Conservation (phyloP, 768 basidiomycete species). For the Leccinum uliginosum region DNA sequence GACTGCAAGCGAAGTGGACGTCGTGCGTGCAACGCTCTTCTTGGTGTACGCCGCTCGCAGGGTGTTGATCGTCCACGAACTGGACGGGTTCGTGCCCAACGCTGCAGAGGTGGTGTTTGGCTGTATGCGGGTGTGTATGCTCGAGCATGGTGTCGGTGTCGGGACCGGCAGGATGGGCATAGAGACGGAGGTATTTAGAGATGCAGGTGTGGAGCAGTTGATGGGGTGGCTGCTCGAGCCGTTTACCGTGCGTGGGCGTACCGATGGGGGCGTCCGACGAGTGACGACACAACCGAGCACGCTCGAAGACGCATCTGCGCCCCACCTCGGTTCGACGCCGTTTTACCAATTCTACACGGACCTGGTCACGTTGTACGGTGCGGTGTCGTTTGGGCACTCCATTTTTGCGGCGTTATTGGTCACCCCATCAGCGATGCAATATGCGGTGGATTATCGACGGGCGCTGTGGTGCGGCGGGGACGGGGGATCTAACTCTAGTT, state of each 20-base stretch:
- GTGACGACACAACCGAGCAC: conserved; percentile 10
- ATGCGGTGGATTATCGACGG: conserved; percentile 78
- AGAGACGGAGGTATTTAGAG: conserved; percentile 74
- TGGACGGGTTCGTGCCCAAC: conserved; percentile 30
- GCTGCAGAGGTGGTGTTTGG: conserved; percentile 50
- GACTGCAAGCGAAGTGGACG: conserved; percentile 76
- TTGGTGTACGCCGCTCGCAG: conserved; percentile 51
- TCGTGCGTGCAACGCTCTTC: conserved; percentile 65
- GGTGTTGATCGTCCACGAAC: conserved; percentile 39
- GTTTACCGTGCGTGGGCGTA: conserved; percentile 34
- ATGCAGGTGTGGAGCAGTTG: conserved; percentile 51
- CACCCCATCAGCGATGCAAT: conserved; percentile 70
- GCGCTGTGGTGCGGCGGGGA: conserved; percentile 79
- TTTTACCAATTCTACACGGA: conserved; percentile 96
- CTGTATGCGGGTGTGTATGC: conserved; percentile 94
- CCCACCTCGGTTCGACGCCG: conserved; percentile 62
- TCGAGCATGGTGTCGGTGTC: conserved; percentile 66
- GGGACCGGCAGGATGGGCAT: conserved; percentile 3
- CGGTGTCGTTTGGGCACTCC: conserved; percentile 81
- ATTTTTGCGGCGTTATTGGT: conserved; percentile 73
- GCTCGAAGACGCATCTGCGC: conserved; percentile 52
- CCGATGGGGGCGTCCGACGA: not conserved
- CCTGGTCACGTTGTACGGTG: conserved; percentile 84
- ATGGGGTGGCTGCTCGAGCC: conserved; percentile 60
- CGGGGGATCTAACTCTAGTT: not conserved